Base-by-base conservation (phyloP, 2,329 filamentous ascomycete species). In the Phialocephala sp. region DNA sequence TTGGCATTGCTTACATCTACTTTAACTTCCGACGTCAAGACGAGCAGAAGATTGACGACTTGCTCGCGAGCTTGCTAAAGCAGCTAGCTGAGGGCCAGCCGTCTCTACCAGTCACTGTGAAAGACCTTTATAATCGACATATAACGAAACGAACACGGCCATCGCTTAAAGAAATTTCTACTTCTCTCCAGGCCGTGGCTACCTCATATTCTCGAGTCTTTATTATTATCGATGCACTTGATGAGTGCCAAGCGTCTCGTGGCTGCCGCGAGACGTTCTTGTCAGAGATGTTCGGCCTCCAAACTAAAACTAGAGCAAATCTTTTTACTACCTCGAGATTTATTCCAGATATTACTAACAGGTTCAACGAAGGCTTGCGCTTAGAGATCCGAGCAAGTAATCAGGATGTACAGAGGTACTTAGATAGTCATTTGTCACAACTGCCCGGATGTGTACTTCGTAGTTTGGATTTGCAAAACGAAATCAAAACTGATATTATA, bases 111-210 rank as follows among this genome's bases (percentile, higher is more conserved):
- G 56, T 54, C 45, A 58, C 2, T 6, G 56, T 20, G 6, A 15
- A 8, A 58, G 22, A 15, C 2, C 32, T 41, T 14, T 37, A 12
- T 39, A 3, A 63, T 64, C 24, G 64, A 69, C 0, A 41, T 64
- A 78, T 56, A 59, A 63, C 11, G 27, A 67, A 55, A 39, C 35
- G 41, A 12, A 76, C 72, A 0, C 71, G 69, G 5, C 78, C 75
- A n/a, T 72, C 68, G 5, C 27, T 55, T 24, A 55, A 69, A 39
- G 66, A 70, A 62, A 64, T 70, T 69, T 56, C 15, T 22, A 60
- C 32, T 5, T 11, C 50, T 36, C 36, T 65, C 6, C n/a, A 65
- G 18, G 32, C 36, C 20, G 59, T 65, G 45, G 35, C 12, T 18
- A 50, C 50, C 2, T 50, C 75, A 18, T 78, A 72, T 59, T 58